Evolutionary conservation across 73 alveolate genomes (phyloP), one percentile per base, ranked within the genome.

Genomic region (Paramecium octaurelia): DNA sequence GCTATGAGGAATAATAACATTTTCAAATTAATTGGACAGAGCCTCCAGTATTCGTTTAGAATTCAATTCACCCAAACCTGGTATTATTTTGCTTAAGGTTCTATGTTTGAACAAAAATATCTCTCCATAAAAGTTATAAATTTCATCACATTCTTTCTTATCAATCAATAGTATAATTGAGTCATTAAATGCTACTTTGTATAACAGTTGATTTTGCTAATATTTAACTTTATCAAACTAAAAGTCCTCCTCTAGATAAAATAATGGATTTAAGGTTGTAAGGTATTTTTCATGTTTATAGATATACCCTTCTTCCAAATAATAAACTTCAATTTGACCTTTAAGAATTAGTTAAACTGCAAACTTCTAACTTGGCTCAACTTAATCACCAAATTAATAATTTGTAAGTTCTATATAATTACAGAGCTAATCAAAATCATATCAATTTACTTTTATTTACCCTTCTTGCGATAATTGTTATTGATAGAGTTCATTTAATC

Each of bases 41-140:
- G 75, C 3, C 21, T 80, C 91, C 27, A 80, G 4, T 34, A 80
- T 80, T 20, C 73, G 18, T 46, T 80, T 80, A 27, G 91, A 80
- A 24, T 43, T 80, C 91, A 80, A 64, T 64, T 64, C 84, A 0
- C 84, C 84, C 31, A 64, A 64, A 23, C 84, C 84, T 31, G 84
- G 84, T 64, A 64, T 64, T 64, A 64, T 24, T 64, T 24, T 64
- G 31, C 42, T 3, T 12, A 64, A 34, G 27, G 84, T 64, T 64
- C 29, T 64, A 27, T 64, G 84, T 64, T 64, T 64, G 27, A 23
- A 64, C 16, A 64, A 34, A 64, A 64, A 64, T 11, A 64, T 64
- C 14, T 64, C 84, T 31, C 84, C 84, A 64, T 64, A 64, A 34
- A 27, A 64, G 27, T 64, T 27, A 34, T 9, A 64, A 27, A 64